Evolutionary conservation across 2,329 filamentous ascomycete species (phyloP).

Genomic region (Phaeosphaeriaceae sp.): DNA sequence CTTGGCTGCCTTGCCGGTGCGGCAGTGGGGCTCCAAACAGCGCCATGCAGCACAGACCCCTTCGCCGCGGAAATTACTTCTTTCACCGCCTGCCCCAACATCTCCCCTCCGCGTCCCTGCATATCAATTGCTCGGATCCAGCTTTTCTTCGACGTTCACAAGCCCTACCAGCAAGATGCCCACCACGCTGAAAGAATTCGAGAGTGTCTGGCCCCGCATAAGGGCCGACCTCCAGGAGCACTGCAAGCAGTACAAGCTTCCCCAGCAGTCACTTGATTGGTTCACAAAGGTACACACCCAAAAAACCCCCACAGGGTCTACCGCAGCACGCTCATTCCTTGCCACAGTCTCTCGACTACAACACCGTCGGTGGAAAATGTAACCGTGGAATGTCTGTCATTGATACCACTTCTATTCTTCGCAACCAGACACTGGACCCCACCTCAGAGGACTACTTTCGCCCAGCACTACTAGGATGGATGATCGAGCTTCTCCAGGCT

Average conservation of each 20-base stretch:
- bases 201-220: conserved; percentile 86
- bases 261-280: conserved; percentile 82
- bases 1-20: conserved; percentile 17
- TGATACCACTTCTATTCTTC: conserved; percentile 84
- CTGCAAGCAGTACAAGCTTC: conserved; percentile 82
- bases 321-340: conserved; percentile 20
- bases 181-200: conserved; percentile 84
- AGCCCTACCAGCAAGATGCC: conserved; percentile 58
- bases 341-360: conserved; percentile 77
- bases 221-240: conserved; percentile 81
- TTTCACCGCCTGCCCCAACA: conserved; percentile 23
- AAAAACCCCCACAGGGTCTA: conserved; percentile 5
- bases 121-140: conserved; percentile 4
- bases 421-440: conserved; percentile 72
- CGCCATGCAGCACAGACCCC: conserved; percentile 1
- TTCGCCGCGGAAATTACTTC: conserved; percentile 22
- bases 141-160: not conserved
- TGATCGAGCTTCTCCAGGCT: conserved; percentile 96
- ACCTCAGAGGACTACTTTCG: conserved; percentile 80
- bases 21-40: conserved; percentile 9
- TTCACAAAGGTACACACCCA: conserved; percentile 71
- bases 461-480: conserved; percentile 89
- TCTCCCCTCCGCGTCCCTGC: conserved; percentile 18
- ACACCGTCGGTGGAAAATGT: conserved; percentile 93
- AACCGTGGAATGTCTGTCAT: conserved; percentile 98